Percentiles rank a stretch among this genome's conserved stretches.
phyloP scores from a whole-genome alignment of 1,284 basidiomycete genomes.

The Austroboletus olivaceoglutinosus region DNA sequence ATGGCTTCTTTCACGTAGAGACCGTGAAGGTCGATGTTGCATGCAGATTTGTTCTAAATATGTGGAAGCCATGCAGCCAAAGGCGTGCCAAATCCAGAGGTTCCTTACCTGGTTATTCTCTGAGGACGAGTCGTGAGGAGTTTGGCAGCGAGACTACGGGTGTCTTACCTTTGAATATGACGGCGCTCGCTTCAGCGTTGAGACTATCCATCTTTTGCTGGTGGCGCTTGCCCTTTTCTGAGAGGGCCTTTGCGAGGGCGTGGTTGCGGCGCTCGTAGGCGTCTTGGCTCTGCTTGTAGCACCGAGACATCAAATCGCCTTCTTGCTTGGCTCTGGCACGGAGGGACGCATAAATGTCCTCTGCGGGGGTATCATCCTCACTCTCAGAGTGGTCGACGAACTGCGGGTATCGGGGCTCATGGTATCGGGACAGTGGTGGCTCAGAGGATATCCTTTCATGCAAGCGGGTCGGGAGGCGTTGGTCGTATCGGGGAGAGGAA shows the following conservation, averaged over 20 bases:
- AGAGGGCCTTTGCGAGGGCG: neutral
- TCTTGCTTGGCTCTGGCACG: conserved; percentile 71
- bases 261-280: neutral
- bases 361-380: neutral
- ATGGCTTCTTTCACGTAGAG: conserved; percentile 91
- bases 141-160: conserved; percentile 10
- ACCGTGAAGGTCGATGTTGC: conserved; percentile 85
- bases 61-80: conserved; percentile 1
- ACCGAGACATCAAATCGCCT: conserved; percentile 66
- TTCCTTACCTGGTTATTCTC: conserved; percentile 27
- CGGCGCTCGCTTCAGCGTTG: neutral
- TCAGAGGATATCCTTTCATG: neutral
- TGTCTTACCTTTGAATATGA: neutral
- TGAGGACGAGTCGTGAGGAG: conserved; percentile 4
- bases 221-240: neutral
- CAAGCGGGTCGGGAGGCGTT: no score
- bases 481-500: neutral
- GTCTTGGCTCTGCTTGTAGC: neutral
- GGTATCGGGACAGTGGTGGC: no score
- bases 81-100: neutral
- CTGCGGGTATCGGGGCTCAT: neutral
- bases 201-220: neutral
- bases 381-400: neutral
- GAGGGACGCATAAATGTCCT: conserved; percentile 58
- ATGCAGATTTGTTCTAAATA: conserved; percentile 55